Base-by-base conservation (phyloP, 257 asterid genomes). In the Prunella vulgaris region DNA sequence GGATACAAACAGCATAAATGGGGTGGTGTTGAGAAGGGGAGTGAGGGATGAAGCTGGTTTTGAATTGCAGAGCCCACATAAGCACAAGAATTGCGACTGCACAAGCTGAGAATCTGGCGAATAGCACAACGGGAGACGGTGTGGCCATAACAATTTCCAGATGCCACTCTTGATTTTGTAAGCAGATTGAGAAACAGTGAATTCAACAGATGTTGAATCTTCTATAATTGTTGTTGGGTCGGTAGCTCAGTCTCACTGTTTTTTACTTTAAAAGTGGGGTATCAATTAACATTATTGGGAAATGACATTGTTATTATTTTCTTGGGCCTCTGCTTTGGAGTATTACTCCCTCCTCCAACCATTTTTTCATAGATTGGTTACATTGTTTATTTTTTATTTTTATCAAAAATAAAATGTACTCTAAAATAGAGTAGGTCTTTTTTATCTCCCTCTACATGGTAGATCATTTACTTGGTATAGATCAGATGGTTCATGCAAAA, bases 21-120 rank as follows among this genome's bases (percentile, higher is more conserved):
- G 78, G 92, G 81, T 81, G 81, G 65, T 87, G 84, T 68, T 84
- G 83, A 10, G 87, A 81, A 12, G 82, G 78, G 54, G 86, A 73
- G n/a, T 35, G 88, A 71, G 95, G 83, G 51, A 79, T 40, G 75
- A 87, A 92, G 80, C 97, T 92, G 32, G 87, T 70, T 74, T 78
- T 75, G 89, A 83, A 92, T 46, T 78, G 80, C 59, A 92, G 71
- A 53, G 94, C 86, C 97, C 97, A 92, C 40, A 68, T 72, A 65
- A 82, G 58, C 1, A 92, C 95, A 77, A 89, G 95, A 74, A 83
- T 1, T 52, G 96, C 96, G 74, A 87, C 96, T 35, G 66, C 44
- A 76, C 51, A 81, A 69, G 83, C 94, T 66, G 89, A 87, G 4
- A 92, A 7, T 80, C 96, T 87, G 22, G 96, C 95, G 14, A 84